Percentiles rank a stretch among this genome's conserved stretches.
Evolutionary conservation across 202 grass and related monocot species (phyloP).

Genomic region (Zizania palustris): DNA sequence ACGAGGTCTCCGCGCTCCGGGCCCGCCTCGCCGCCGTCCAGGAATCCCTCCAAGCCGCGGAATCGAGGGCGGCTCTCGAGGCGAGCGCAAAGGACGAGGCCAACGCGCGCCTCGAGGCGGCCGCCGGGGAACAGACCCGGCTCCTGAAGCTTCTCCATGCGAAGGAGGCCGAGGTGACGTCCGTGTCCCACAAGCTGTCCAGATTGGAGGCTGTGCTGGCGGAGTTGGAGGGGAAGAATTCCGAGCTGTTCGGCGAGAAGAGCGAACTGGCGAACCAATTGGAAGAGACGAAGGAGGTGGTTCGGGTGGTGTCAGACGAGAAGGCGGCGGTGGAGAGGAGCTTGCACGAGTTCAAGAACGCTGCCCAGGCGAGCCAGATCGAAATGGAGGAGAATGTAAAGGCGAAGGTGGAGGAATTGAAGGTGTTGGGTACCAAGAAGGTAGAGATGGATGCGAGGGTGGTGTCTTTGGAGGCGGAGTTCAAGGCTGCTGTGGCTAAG

Average conservation of each 20-base stretch:
- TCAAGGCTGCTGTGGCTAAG: constrained; percentile 16
- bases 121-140: constrained; percentile 31
- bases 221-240: constrained; percentile 35
- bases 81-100: constrained; percentile 31
- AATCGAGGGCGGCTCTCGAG: constrained; percentile 33
- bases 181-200: constrained; percentile 32
- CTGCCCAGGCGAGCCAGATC: neutral
- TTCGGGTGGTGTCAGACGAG: constrained; percentile 15
- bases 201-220: constrained; percentile 6
- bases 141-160: constrained; percentile 38
- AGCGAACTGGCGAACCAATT: constrained; percentile 41
- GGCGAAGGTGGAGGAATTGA: constrained; percentile 38
- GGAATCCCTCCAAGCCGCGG: constrained; percentile 34
- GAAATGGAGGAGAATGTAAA: constrained; percentile 38
- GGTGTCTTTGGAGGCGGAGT: constrained; percentile 36
- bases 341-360: constrained; percentile 38
- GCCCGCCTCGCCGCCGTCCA: constrained; percentile 43
- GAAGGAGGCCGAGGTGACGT: constrained; percentile 55
- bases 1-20: constrained; percentile 36
- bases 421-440: constrained; percentile 39
- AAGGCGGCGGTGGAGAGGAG: constrained; percentile 39
- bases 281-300: constrained; percentile 36
- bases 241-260: constrained; percentile 31
- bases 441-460: constrained; percentile 39
- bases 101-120: constrained; percentile 36